These are phyloP conservation scores for Fusarium multiceps DNA, from an alignment of 2,329 filamentous ascomycete species.

Conservation along the genomic window DNA sequence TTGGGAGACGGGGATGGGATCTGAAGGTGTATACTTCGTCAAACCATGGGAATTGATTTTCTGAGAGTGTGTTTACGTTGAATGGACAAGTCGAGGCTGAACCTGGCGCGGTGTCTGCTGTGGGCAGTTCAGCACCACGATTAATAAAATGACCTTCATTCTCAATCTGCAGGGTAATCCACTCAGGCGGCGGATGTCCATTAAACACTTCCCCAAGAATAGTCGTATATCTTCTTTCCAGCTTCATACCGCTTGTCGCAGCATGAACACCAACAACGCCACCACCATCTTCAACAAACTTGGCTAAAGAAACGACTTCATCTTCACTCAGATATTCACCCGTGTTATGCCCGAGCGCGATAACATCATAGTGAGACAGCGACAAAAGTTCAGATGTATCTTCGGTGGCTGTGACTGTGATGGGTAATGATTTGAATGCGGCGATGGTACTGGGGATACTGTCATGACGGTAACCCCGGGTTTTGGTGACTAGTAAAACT, in stretches of 20 bases:
- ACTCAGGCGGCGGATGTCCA: constrained; percentile 21
- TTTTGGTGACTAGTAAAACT: constrained; percentile 26
- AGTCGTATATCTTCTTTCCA: not conserved
- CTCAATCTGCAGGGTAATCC: constrained; percentile 10
- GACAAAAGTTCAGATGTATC: not conserved
- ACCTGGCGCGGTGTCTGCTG: not conserved
- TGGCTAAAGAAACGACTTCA: not conserved
- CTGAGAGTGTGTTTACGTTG: fast-evolving
- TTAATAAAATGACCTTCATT: constrained; percentile 4
- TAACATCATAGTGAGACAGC: constrained; percentile 1
- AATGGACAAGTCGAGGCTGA: not conserved
- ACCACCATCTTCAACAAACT: constrained; percentile 6
- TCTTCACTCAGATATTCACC: not conserved
- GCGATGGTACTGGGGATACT: constrained; percentile 19
- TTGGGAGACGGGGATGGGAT: not conserved
- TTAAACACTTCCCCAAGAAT: constrained; percentile 23
- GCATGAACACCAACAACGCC: constrained; percentile 33
- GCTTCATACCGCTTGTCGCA: constrained; percentile 2
- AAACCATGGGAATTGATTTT: not conserved
- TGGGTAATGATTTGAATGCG: constrained; percentile 4
- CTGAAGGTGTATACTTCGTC: constrained; percentile 32
- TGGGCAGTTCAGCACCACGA: fast-evolving
- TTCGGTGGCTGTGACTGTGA: constrained; percentile 14
- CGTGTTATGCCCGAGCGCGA: constrained; percentile 24
- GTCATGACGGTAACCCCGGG: constrained; percentile 22